A percentile compares a stretch with the other conserved stretches of the same genome.
These are phyloP conservation scores for Ganoderma multipileum DNA, from an alignment of 1,284 basidiomycete species.

Conservation along the genomic window DNA sequence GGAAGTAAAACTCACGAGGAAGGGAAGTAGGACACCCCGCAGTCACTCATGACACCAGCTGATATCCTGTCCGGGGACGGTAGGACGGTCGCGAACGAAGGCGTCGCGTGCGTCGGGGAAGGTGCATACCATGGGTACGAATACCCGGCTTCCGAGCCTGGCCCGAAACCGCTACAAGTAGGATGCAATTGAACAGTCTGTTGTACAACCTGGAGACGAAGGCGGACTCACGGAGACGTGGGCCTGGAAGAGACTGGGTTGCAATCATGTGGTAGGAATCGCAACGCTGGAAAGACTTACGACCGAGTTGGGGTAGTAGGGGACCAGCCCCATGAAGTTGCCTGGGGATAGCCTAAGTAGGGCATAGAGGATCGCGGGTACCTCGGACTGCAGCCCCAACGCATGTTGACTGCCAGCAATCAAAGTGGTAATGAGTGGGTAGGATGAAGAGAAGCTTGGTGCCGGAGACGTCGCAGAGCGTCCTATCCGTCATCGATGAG, in stretches of 20 bases:
- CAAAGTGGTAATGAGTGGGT: background rate
- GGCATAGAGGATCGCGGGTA: background rate
- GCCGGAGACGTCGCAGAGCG: background rate
- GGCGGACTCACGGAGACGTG: background rate
- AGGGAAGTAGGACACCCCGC: background rate
- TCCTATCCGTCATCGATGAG: background rate
- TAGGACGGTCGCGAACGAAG: background rate
- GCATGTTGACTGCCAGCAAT: conserved; percentile 1
- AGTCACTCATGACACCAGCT: background rate
- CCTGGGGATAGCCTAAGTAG: conserved; percentile 35
- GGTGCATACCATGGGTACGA: background rate
- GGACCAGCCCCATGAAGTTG: background rate
- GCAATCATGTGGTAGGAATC: too few species aligned
- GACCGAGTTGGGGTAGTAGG: background rate
- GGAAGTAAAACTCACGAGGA: background rate
- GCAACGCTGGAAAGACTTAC: background rate
- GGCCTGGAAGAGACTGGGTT: background rate
- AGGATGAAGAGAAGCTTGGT: background rate
- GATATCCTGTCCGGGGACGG: background rate
- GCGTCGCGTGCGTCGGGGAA: background rate
- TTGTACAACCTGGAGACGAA: background rate
- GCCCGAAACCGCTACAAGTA: background rate
- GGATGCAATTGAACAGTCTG: too few species aligned
- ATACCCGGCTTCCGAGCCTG: background rate
- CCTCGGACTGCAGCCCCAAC: background rate